Base-by-base conservation (phyloP, 2,329 filamentous ascomycete genomes). In the Fusarium dlaminii region DNA sequence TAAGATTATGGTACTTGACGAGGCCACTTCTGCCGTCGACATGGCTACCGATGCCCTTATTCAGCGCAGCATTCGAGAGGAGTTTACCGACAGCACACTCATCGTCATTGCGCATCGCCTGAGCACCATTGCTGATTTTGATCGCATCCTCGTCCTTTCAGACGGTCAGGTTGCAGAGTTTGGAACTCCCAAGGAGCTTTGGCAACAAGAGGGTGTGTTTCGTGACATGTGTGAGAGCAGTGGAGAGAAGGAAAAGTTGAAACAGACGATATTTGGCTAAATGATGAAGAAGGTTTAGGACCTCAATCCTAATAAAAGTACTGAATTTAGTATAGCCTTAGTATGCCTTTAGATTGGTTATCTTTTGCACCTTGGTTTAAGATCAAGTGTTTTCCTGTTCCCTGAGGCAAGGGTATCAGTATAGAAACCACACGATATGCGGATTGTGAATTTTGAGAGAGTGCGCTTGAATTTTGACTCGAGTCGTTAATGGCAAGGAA, bases 1-100 rank as follows among this genome's bases (percentile, higher is more conserved):
- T 7, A 92, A 92, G 79, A 90, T 96, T 75, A 92, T 96, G 89
- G 90, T 95, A 4, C 87, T 95, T 3, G 93, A 96, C 79, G 93
- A 95, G 83, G 93, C 93, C 1, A 96, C 93, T 0, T 92, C 89
- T 7, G 92, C 93, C 0, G 92, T 95, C 6, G 93, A 95, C 80
- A 94, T 94, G 91, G 85, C 87, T 45, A 95, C 93, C 0, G 93
- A 95, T 79, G 84, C 87, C 3, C 86, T 94, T 32, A 95, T 95
- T 77, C 93, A 95, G 83, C 87, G 90, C 11, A 90, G 87, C 57
- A 94, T 95, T 75, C 87, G 92, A 29, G 90, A 92, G 77, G 91
- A 94, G 79, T 94, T 94, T 72, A 89, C 86, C 1, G 89, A 89
- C 69, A 89, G 88, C 45, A 94, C 92, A 2, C 83, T 94, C 34